Percentiles rank a stretch among this genome's conserved stretches.
These are phyloP conservation scores for Macroventuria anomochaeta DNA, from an alignment of 2,329 filamentous ascomycete genomes.

Conservation along the genomic window DNA sequence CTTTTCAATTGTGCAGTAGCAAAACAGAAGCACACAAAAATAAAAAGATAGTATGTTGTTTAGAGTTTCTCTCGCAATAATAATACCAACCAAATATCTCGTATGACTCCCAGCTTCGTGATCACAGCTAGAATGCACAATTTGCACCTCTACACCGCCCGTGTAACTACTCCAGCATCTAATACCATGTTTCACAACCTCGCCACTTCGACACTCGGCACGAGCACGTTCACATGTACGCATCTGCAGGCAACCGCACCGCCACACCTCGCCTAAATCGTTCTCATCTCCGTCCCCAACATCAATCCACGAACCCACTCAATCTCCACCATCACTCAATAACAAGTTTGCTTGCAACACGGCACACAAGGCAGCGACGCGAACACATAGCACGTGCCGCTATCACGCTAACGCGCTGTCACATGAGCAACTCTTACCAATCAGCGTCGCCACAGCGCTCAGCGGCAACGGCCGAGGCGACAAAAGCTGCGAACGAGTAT, in stretches of 20 bases:
- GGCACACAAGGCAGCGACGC: slow-evolving; percentile 12
- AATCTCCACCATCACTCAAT: not conserved
- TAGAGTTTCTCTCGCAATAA: no score
- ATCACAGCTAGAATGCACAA: no score
- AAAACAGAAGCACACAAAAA: no score
- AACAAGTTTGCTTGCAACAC: not conserved
- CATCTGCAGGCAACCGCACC: slow-evolving; percentile 5
- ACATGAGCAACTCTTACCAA: slow-evolving; percentile 24
- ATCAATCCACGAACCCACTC: not conserved
- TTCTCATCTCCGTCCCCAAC: not conserved
- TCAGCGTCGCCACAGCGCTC: slow-evolving; percentile 2
- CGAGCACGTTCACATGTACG: no score
- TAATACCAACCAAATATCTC: no score
- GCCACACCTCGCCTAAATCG: not conserved
- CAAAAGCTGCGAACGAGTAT: slow-evolving; percentile 10
- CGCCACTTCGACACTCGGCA: no score
- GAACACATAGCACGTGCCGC: slow-evolving; percentile 8
- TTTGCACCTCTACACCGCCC: no score
- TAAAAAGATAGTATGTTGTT: no score
- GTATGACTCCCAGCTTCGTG: no score
- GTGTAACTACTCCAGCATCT: no score
- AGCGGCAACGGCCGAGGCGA: not conserved
- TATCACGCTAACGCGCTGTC: slow-evolving; percentile 27
- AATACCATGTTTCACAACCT: no score
- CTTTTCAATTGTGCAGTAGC: no score